Evolutionary conservation across 176 grass and related monocot species (phyloP), one percentile per base, ranked within the genome.

Genomic region (Puya raimondii): DNA sequence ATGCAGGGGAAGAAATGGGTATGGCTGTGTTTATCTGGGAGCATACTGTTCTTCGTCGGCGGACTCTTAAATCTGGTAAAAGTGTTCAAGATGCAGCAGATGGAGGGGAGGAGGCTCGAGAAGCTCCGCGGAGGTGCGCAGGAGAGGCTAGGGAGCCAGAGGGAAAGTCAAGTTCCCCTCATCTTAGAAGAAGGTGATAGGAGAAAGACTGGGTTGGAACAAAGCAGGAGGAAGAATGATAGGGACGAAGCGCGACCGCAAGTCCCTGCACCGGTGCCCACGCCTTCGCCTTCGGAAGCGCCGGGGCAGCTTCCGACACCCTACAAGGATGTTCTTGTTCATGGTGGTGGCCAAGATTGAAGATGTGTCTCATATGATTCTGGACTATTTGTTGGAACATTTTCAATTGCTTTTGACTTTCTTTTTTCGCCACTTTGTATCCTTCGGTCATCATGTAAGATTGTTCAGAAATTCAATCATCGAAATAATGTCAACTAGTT

Each of bases 31-130:
- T 56, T 97, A 11, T 72, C 25, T 42, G 84, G 86, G 11, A 92
- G 93, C 82, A 27, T 83, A 2, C 80, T 92, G 16, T 90, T 97
- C 79, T 49, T 86, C 4, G 50, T 65, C 0, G 94, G 82, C 29
- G 89, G 74, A 9, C 10, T 90, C 18, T 9, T 92, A 68, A 97
- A 97, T 78, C 84, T 92, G 0, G 73, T 84, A 29, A 97, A 97
- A 63, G 94, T 97, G 78, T 92, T 88, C 82, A 84, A 92, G 87
- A 85, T 83, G 89, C 94, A 92, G 77, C 84, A 82, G 74, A 90
- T 90, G 79, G 84, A 80, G 51, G 82, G 84, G 0, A 63, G 63
- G n/a, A 69, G 71, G 6, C 68, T 97, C 3, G 94, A 97, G 86
- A 97, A 85, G 80, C 89, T 97, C 11, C 70, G 79, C 2, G 89